Conservation (phyloP, 2,329 filamentous ascomycete species). For the Dryadomyces quercivorus region DNA sequence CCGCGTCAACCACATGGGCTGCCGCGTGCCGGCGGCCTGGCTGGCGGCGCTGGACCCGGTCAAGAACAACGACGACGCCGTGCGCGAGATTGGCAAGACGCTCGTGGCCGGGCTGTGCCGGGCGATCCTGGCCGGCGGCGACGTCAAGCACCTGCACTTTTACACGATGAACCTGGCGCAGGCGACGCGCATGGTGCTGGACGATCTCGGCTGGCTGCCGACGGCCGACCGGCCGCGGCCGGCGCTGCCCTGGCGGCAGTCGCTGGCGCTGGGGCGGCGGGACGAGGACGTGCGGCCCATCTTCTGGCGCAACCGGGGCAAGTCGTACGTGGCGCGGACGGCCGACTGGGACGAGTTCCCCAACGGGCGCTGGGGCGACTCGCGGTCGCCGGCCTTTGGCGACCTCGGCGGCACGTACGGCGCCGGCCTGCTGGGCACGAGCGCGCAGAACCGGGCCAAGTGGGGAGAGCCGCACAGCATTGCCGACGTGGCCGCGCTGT, state of each 20-base stretch:
- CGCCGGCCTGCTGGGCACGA: conserved; percentile 85
- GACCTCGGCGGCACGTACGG: conserved; percentile 88
- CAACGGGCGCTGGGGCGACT: conserved; percentile 97
- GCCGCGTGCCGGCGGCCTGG: conserved; percentile 71
- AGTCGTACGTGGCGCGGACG: conserved; percentile 88
- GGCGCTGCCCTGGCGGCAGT: conserved; percentile 92
- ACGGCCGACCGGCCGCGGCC: conserved; percentile 68
- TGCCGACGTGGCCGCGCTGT: conserved; percentile 69
- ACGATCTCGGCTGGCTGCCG: conserved; percentile 75
- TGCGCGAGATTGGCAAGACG: conserved; percentile 77
- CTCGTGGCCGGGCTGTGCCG: conserved; percentile 85
- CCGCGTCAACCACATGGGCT: conserved; percentile 83
- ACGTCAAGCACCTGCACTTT: conserved; percentile 80
- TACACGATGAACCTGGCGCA: conserved; percentile 99
- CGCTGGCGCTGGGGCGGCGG: conserved; percentile 74
- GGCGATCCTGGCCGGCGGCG: conserved; percentile 65
- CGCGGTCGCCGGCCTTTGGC: conserved; percentile 88
- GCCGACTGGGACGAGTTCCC: conserved; percentile 99
- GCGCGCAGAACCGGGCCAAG: conserved; percentile 87
- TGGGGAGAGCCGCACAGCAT: conserved; percentile 80
- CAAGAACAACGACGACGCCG: conserved; percentile 92
- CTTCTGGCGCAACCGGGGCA: conserved; percentile 96
- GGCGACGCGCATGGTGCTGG: conserved; percentile 84
- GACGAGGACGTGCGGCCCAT: conserved; percentile 95
- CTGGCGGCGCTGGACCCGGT: conserved; percentile 73